phyloP scores from a whole-genome alignment of 2,329 filamentous ascomycete species.

The Chaetomium sp. region DNA sequence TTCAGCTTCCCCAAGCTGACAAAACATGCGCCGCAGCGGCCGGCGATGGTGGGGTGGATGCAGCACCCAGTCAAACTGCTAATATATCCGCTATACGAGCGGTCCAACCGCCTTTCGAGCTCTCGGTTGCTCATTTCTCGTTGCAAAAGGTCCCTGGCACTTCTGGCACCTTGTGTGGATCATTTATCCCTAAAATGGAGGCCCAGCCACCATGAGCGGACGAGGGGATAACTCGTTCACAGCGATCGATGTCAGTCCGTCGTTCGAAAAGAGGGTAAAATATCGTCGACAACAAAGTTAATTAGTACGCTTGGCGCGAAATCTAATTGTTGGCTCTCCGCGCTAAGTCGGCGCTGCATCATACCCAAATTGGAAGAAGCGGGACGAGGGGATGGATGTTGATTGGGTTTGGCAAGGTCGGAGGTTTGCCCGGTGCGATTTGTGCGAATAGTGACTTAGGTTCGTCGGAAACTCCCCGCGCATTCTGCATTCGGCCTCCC shows the following conservation, averaged over 20 bases:
- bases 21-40: background rate
- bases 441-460: too few species aligned
- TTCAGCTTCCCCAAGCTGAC: constrained; percentile 7
- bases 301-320: constrained; percentile 4
- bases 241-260: background rate
- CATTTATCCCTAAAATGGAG: background rate
- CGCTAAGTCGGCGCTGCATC: constrained; percentile 5
- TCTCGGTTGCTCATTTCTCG: constrained; percentile 17
- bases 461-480: background rate
- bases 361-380: background rate
- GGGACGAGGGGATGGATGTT: background rate
- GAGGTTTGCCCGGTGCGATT: background rate
- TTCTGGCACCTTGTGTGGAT: constrained; percentile 10
- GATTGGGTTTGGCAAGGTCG: constrained; percentile 8
- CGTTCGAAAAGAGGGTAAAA: background rate
- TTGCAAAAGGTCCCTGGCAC: background rate
- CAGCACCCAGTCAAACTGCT: constrained; percentile 5
- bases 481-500: constrained; percentile 1
- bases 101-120: constrained; percentile 25
- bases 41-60: constrained; percentile 8
- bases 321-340: background rate
- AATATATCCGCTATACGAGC: constrained; percentile 27
- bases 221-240: background rate
- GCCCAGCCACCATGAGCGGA: background rate
- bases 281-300: background rate